Evolutionary conservation across 2,329 filamentous ascomycete genomes (phyloP), one percentile per base, ranked within the genome.

Genomic region (Didymella sp.): DNA sequence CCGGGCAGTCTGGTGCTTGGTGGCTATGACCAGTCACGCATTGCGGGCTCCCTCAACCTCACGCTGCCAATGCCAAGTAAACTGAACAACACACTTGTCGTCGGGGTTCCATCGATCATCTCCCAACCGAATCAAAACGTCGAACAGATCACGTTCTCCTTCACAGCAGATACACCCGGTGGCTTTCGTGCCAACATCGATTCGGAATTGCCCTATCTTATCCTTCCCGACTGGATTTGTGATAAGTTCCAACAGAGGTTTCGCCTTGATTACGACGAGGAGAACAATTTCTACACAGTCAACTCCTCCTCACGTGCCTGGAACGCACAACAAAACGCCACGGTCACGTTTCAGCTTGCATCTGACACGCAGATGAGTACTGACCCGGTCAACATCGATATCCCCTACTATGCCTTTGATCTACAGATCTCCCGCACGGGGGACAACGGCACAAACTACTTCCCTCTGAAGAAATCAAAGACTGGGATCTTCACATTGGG

Each of bases 11-110:
- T 79, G 5, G 71, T 77, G 0, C 62, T 80, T 1, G 78, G 79
- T 12, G 78, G 79, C 6, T 80, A 76, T 48, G 78, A 81, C 52
- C 55, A 63, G 27, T 66, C 73, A 0, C 70, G 76, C 9, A 52
- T 64, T 9, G 49, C 57, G 13, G 58, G 70, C 2, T 58, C 56
- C 1, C 64, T 56, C 7, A 61, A 71, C 19, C 7, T 17, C 3
- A 66, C 74, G 56, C 61, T 75, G 56, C 61, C 65, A 0, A 66
- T 48, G 41, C 19, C 50, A 2, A 35, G 17, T 4, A 11, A 2
- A 2, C 11, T 17, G 5, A 58, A 53, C 22, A 53, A 38, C 17
- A 58, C 49, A 4, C 45, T 58, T 3, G 13, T 22, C 15, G 28
- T 53, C 2, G 63, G 62, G 2, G 61, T 75, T 2, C 31, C 65